These are phyloP conservation scores for Coniferiporia weirii DNA, from an alignment of 1,284 basidiomycete genomes.

Conservation along the genomic window DNA sequence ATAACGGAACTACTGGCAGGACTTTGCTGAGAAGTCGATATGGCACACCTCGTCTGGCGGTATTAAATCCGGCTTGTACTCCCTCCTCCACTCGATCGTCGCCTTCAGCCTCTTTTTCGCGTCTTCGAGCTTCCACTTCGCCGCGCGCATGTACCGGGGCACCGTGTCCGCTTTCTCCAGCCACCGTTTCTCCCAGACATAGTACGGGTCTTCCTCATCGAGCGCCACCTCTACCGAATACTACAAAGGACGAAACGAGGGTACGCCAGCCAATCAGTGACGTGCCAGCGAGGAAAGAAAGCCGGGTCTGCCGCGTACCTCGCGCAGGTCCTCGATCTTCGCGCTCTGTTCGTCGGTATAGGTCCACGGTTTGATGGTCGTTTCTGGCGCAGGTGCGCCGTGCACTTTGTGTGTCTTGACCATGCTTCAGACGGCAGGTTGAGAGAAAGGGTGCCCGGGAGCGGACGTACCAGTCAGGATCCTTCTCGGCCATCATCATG, in stretches of 20 bases:
- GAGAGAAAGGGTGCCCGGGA: neutral
- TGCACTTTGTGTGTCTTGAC: constrained; percentile 40
- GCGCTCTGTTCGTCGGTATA: constrained; percentile 61
- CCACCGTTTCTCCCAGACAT: constrained; percentile 74
- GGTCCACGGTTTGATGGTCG: constrained; percentile 46
- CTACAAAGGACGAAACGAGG: constrained; percentile 32
- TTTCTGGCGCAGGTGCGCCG: constrained; percentile 39
- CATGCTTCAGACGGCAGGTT: constrained; percentile 23
- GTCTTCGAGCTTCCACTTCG: constrained; percentile 77
- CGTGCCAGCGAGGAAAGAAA: too few species aligned
- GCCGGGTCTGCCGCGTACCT: constrained; percentile 36
- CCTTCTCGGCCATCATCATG: neutral
- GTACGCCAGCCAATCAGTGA: neutral
- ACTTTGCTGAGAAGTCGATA: neutral
- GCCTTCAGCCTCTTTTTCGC: constrained; percentile 71
- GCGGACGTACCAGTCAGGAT: too few species aligned
- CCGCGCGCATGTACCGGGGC: constrained; percentile 77
- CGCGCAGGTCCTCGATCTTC: constrained; percentile 54
- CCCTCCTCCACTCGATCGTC: constrained; percentile 77
- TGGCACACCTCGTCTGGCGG: constrained; percentile 67
- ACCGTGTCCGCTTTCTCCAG: constrained; percentile 67
- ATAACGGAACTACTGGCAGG: constrained; percentile 3
- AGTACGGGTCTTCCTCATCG: constrained; percentile 63
- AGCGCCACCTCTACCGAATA: constrained; percentile 59
- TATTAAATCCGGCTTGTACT: constrained; percentile 79